Conservation (phyloP, 352 stramenopile species). For the Phytophthora pluvialis region DNA sequence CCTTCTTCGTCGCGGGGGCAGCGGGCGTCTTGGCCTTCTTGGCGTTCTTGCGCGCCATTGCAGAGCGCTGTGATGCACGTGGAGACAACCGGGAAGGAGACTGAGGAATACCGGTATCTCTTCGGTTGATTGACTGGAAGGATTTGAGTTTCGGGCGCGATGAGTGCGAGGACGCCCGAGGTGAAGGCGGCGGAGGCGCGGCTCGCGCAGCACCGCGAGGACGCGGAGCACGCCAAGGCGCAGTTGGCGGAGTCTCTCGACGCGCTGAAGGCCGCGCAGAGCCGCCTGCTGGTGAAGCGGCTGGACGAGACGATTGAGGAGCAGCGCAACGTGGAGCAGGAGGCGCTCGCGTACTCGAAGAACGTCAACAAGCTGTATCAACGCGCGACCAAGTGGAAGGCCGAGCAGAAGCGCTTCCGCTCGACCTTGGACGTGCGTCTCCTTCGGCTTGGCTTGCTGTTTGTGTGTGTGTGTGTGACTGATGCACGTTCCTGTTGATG, state of each 20-base stretch:
- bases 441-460: background rate
- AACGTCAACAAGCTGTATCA: constrained; percentile 54
- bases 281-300: constrained; percentile 46
- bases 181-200: constrained; percentile 42
- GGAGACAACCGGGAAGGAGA: background rate
- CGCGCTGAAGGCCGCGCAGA: constrained; percentile 49
- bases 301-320: constrained; percentile 57
- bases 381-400: constrained; percentile 66
- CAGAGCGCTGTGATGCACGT: constrained; percentile 1
- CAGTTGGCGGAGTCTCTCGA: constrained; percentile 46
- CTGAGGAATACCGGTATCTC: constrained; percentile 11
- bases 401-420: constrained; percentile 68
- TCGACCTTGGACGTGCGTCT: constrained; percentile 44
- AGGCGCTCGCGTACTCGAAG: constrained; percentile 64
- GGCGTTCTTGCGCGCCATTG: constrained; percentile 38
- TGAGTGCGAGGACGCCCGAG: constrained; percentile 28
- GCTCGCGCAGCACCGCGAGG: constrained; percentile 40
- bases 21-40: constrained; percentile 21
- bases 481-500: constrained; percentile 3
- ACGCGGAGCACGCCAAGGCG: constrained; percentile 34
- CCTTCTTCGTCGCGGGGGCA: constrained; percentile 19
- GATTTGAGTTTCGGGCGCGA: constrained; percentile 3
- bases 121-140: constrained; percentile 18
- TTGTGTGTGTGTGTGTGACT: background rate
- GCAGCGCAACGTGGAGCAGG: constrained; percentile 66